These are phyloP conservation scores for Aspergillus latus DNA, from an alignment of 2,329 filamentous ascomycete genomes.

Conservation along the genomic window DNA sequence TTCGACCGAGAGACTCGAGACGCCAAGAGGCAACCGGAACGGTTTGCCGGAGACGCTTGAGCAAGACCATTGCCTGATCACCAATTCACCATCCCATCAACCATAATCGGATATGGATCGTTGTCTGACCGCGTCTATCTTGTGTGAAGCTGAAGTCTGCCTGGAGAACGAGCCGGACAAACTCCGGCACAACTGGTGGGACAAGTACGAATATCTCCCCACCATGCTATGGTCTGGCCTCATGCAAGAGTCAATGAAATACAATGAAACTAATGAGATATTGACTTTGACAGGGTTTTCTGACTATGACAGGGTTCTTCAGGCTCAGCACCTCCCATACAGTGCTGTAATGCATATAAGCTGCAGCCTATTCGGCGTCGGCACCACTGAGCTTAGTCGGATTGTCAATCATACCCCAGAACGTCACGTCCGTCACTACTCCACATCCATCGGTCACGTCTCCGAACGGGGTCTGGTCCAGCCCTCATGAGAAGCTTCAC, in stretches of 20 bases:
- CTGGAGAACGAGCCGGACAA: background rate
- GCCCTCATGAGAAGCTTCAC: background rate
- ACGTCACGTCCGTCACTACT: background rate
- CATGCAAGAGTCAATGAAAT: too few relatives aligned
- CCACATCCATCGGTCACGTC: conserved; percentile 6
- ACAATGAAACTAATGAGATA: too few relatives aligned
- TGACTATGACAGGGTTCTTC: background rate
- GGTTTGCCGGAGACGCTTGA: background rate
- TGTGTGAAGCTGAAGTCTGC: background rate
- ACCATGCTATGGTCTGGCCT: background rate
- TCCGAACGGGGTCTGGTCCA: background rate
- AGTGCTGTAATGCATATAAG: background rate
- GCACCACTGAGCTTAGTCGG: background rate
- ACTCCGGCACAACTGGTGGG: conserved; percentile 1
- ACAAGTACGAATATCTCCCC: background rate
- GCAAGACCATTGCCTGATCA: background rate
- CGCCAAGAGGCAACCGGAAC: background rate
- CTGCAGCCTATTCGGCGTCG: background rate
- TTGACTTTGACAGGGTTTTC: too few relatives aligned
- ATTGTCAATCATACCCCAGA: background rate
- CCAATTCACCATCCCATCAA: background rate
- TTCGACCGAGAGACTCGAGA: background rate
- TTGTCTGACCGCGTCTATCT: background rate
- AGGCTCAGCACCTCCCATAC: background rate
- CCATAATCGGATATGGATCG: background rate